Conservation (phyloP, 2,329 filamentous ascomycete genomes). For the Nothophaeocryptopus gaeumannii region DNA sequence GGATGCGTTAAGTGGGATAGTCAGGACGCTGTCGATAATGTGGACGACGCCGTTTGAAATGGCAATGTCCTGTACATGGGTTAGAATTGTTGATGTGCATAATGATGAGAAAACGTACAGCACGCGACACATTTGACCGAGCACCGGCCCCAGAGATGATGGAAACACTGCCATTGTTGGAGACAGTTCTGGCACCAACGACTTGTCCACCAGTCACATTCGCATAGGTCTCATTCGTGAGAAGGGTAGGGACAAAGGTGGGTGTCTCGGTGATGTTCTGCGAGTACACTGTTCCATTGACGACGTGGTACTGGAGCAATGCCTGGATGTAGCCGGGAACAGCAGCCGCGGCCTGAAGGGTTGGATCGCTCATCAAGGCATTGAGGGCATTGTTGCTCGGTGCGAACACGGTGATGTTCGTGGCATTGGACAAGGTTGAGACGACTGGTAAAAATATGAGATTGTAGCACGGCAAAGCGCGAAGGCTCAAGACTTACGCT, state of each 20-base stretch:
- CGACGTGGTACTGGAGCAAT: slow-evolving; percentile 57
- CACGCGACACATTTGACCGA: slow-evolving; percentile 48
- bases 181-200: slow-evolving; percentile 28
- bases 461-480: not conserved
- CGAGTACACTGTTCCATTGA: slow-evolving; percentile 51
- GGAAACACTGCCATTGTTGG: slow-evolving; percentile 40
- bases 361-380: slow-evolving; percentile 26
- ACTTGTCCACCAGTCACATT: slow-evolving; percentile 61
- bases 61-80: slow-evolving; percentile 16
- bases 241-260: slow-evolving; percentile 47
- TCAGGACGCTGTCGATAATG: slow-evolving; percentile 46
- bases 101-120: slow-evolving; percentile 37
- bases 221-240: slow-evolving; percentile 53
- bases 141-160: slow-evolving; percentile 54
- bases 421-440: slow-evolving; percentile 30
- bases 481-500: slow-evolving; percentile 5
- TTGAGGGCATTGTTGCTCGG: slow-evolving; percentile 54
- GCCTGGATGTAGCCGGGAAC: slow-evolving; percentile 41
- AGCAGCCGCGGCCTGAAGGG: slow-evolving; percentile 35
- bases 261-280: slow-evolving; percentile 38
- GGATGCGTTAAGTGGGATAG: slow-evolving; percentile 36
- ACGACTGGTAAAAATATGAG: slow-evolving; percentile 26
- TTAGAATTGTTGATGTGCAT: not conserved
- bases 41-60: slow-evolving; percentile 43
- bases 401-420: slow-evolving; percentile 59